These are phyloP conservation scores for Saccharomyces uvarum DNA, from an alignment of 1,139 yeast genomes.

Conservation along the genomic window DNA sequence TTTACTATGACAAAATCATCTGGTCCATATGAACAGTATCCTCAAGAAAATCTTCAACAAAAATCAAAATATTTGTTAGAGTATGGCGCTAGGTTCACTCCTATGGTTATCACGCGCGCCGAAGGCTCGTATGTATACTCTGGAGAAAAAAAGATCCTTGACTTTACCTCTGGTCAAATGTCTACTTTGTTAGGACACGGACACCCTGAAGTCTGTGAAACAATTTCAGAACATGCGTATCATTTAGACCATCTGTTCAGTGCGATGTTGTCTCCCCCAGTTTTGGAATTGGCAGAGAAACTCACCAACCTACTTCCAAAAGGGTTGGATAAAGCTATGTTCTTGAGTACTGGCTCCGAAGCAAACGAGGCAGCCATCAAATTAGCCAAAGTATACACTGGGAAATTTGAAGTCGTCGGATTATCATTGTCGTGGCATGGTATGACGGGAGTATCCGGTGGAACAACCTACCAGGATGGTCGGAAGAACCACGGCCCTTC, in stretches of 20 bases:
- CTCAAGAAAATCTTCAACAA: neutral
- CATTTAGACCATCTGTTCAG: constrained; percentile 23
- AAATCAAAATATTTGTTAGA: neutral
- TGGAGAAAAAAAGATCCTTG: constrained; percentile 20
- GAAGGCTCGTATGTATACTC: constrained; percentile 17
- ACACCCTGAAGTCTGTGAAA: constrained; percentile 19
- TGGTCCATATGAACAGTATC: neutral
- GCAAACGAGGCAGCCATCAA: constrained; percentile 25
- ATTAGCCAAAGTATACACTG: constrained; percentile 23
- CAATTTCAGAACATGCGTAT: constrained; percentile 16
- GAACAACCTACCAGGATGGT: constrained; percentile 24
- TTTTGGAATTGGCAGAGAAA: constrained; percentile 23
- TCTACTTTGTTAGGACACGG: constrained; percentile 26
- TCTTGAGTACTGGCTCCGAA: constrained; percentile 26
- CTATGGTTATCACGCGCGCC: neutral
- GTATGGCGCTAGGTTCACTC: neutral
- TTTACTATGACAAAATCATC: neutral
- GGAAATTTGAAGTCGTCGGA: constrained; percentile 27
- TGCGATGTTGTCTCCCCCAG: constrained; percentile 27
- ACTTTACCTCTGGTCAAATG: constrained; percentile 29
- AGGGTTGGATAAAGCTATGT: constrained; percentile 22
- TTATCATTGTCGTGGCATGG: constrained; percentile 29
- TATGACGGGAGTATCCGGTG: constrained; percentile 26
- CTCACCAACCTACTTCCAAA: constrained; percentile 17
- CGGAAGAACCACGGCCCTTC: constrained; percentile 18